Percentiles rank a stretch among this genome's conserved stretches.
These are phyloP conservation scores for Globisporangium iwayamae DNA, from an alignment of 352 stramenopile species.

Conservation along the genomic window DNA sequence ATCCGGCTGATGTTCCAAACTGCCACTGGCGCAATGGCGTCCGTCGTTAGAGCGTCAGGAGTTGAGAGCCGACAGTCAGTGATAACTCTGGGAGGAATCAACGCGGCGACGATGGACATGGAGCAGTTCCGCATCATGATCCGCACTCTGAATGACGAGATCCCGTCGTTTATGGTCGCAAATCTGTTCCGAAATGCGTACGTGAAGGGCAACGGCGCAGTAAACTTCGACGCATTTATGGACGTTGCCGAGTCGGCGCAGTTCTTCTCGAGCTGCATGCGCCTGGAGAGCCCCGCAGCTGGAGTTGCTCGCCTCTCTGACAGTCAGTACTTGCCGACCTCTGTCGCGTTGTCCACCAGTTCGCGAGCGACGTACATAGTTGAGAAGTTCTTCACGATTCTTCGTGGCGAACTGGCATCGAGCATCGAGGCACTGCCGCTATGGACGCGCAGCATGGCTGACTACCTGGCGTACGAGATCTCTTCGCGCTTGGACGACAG, in stretches of 20 bases:
- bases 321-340: constrained; percentile 20
- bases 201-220: constrained; percentile 57
- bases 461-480: constrained; percentile 53
- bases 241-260: constrained; percentile 73
- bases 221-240: constrained; percentile 89
- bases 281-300: constrained; percentile 55
- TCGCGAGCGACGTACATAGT: constrained; percentile 46
- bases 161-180: constrained; percentile 56
- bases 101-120: constrained; percentile 80
- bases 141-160: constrained; percentile 74
- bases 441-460: constrained; percentile 51
- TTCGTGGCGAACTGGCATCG: constrained; percentile 37
- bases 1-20: constrained; percentile 94
- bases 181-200: constrained; percentile 68
- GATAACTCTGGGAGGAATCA: constrained; percentile 1
- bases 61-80: neutral
- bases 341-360: constrained; percentile 37
- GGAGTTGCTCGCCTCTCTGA: constrained; percentile 36
- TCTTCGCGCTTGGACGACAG: constrained; percentile 37
- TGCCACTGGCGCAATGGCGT: constrained; percentile 25
- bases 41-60: neutral
- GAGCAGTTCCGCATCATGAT: constrained; percentile 90
- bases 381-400: constrained; percentile 48
- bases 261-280: constrained; percentile 88
- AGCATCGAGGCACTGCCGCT: constrained; percentile 42